Conservation (phyloP, 768 basidiomycete species). For the Phylloporus arenicola region DNA sequence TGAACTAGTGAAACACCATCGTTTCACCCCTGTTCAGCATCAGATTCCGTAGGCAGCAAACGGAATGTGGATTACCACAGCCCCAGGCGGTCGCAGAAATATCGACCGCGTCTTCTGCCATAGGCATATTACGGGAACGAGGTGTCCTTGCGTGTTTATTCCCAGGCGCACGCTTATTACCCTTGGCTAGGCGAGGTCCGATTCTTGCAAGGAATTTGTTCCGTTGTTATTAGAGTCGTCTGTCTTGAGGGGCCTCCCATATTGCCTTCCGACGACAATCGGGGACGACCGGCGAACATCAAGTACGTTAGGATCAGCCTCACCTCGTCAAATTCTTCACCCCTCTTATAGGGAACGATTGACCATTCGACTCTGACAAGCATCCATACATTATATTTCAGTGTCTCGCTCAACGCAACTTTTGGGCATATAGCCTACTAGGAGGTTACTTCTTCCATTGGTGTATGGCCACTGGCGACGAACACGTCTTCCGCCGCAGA, state of each 20-base stretch:
- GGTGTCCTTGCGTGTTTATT: not conserved
- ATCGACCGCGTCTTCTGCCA: not conserved
- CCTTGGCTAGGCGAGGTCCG: not conserved
- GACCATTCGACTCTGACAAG: not conserved
- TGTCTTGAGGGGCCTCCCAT: not conserved
- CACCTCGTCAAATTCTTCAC: not conserved
- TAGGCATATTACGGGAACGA: not conserved
- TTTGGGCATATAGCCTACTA: conserved; percentile 4
- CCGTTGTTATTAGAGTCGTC: not conserved
- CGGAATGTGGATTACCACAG: too few relatives aligned
- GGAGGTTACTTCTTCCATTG: conserved; percentile 26
- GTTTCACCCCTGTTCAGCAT: too few relatives aligned
- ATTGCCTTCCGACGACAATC: not conserved
- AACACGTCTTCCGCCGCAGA: conserved; percentile 26
- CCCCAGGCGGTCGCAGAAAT: not conserved
- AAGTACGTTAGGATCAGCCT: not conserved
- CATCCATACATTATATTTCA: not conserved
- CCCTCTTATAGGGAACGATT: not conserved
- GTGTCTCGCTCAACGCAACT: not conserved
- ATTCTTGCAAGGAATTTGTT: not conserved
- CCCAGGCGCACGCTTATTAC: not conserved
- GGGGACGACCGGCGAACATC: not conserved
- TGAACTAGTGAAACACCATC: too few relatives aligned
- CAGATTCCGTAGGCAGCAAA: too few relatives aligned
- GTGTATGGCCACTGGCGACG: conserved; percentile 27